Percentiles rank a stretch among this genome's conserved stretches.
Conservation (phyloP, 139 green algal species). For the Desmodesmus armatus region DNA sequence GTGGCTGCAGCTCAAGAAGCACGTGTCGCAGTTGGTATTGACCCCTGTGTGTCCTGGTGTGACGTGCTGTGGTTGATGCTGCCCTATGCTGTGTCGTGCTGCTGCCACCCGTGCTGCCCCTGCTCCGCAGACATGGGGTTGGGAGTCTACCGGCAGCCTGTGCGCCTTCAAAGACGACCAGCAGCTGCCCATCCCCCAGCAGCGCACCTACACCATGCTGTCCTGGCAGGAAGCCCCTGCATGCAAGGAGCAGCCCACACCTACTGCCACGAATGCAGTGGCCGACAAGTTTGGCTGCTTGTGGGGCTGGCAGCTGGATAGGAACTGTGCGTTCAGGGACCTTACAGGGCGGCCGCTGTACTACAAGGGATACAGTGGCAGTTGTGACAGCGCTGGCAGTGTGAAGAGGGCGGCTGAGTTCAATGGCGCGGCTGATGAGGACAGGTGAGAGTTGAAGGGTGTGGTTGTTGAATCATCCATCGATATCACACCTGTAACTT, state of each 20-base stretch:
- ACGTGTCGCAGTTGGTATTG: too few relatives aligned
- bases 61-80: too few relatives aligned
- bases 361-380: constrained; percentile 1
- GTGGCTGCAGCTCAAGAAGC: too few relatives aligned
- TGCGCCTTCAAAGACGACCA: constrained; percentile 17
- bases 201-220: background rate
- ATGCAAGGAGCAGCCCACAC: background rate
- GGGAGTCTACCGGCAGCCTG: background rate
- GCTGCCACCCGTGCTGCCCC: too few relatives aligned
- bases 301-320: constrained; percentile 20
- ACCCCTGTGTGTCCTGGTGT: too few relatives aligned
- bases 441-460: too few relatives aligned
- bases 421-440: too few relatives aligned
- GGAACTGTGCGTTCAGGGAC: constrained; percentile 8
- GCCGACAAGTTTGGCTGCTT: background rate
- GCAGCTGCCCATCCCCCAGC: background rate
- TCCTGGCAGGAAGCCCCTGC: background rate
- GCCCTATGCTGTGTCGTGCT: too few relatives aligned
- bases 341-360: background rate
- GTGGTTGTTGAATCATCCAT: too few relatives aligned
- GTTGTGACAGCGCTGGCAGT: background rate
- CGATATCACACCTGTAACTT: too few relatives aligned
- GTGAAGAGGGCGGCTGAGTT: too few relatives aligned
- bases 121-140: too few relatives aligned
- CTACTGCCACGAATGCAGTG: background rate